These are phyloP conservation scores for Gonapodya sp. DNA, from an alignment of 192 early-diverging fungal genomes.

Conservation along the genomic window DNA sequence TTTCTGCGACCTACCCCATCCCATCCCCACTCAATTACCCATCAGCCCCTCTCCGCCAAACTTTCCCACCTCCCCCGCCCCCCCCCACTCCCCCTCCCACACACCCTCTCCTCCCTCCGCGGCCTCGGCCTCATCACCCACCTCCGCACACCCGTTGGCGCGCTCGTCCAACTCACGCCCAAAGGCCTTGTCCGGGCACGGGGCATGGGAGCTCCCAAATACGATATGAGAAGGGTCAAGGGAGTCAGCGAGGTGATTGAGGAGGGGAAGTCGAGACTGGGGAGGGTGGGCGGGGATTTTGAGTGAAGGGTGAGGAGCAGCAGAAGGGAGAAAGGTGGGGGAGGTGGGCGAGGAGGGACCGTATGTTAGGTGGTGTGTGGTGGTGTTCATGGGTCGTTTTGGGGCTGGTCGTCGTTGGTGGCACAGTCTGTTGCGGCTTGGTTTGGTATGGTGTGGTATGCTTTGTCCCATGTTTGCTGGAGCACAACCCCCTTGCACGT, in stretches of 20 bases:
- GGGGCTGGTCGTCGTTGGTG: no score
- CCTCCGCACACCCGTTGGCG: not conserved
- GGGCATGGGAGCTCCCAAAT: not conserved
- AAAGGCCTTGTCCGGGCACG: not conserved
- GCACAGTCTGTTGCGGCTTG: no score
- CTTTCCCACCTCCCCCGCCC: not conserved
- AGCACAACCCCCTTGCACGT: no score
- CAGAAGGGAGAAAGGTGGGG: no score
- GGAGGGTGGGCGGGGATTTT: no score
- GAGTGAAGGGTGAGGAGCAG: no score
- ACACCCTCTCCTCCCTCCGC: not conserved
- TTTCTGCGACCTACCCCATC: not conserved
- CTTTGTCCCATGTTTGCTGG: no score
- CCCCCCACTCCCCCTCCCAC: not conserved
- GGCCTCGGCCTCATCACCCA: not conserved
- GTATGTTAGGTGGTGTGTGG: no score
- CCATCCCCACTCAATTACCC: not conserved
- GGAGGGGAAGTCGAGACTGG: not conserved
- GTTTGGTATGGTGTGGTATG: no score
- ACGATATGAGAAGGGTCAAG: not conserved
- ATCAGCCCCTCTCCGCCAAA: not conserved
- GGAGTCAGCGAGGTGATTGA: not conserved
- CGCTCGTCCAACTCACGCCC: not conserved
- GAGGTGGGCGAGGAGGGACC: no score
- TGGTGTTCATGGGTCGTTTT: no score